phyloP scores from a whole-genome alignment of 2,329 filamentous ascomycete genomes.

The Scleromitrula shiraiana region DNA sequence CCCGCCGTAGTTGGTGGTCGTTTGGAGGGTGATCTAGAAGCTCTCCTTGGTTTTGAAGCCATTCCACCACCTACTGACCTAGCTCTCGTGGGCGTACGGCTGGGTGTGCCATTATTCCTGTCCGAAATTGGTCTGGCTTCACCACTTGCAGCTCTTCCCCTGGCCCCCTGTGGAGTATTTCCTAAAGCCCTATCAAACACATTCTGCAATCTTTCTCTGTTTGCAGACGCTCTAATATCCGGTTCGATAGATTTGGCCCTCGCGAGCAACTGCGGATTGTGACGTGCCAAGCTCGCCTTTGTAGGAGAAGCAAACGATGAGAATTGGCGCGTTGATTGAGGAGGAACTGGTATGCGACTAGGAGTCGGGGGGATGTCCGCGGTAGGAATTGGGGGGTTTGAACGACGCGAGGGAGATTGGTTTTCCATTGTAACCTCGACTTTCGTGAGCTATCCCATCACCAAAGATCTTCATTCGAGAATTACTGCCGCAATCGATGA shows the following conservation, averaged over 20 bases:
- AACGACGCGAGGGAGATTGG: constrained; percentile 6
- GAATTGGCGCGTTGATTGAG: constrained; percentile 19
- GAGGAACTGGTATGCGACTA: constrained; percentile 24
- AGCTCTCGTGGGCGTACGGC: constrained; percentile 9
- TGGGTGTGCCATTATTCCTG: constrained; percentile 5
- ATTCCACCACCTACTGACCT: constrained; percentile 17
- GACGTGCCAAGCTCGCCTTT: constrained; percentile 52
- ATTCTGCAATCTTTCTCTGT: constrained; percentile 26
- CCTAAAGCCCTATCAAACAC: constrained; percentile 22
- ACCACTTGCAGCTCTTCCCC: constrained; percentile 12
- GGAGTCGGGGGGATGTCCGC: constrained; percentile 35
- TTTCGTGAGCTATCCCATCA: constrained; percentile 1
- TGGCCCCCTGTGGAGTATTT: constrained; percentile 12
- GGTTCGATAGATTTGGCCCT: constrained; percentile 29
- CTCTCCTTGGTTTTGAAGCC: constrained; percentile 24
- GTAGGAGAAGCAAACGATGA: constrained; percentile 62
- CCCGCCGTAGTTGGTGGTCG: constrained; percentile 6
- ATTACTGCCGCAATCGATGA: background rate
- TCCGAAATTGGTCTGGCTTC: constrained; percentile 12
- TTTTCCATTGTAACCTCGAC: constrained; percentile 1
- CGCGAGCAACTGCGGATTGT: constrained; percentile 50
- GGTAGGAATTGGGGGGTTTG: constrained; percentile 1
- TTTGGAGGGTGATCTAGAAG: constrained; percentile 24
- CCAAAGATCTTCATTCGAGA: background rate
- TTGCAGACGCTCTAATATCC: constrained; percentile 28